Evolutionary conservation across 495 filamentous ascomycete genomes (phyloP), one percentile per base, ranked within the genome.

Genomic region (Penicillium malachiteum): DNA sequence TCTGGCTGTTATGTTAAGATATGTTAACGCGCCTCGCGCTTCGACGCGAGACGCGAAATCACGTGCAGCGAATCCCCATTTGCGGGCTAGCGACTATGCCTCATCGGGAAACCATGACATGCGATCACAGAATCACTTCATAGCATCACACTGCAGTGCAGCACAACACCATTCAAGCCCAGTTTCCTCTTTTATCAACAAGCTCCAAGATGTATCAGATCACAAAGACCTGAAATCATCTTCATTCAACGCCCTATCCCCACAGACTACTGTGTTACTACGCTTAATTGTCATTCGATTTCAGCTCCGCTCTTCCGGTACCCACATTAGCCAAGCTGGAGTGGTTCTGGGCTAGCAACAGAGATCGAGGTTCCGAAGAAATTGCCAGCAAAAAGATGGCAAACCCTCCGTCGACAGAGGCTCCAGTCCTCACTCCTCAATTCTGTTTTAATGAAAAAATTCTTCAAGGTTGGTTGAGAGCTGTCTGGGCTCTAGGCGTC

Each of bases 391-490:
- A 47, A 33, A 75, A 58, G 54, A 94, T 94, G 89, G 78, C 85
- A 40, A 74, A 80, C 55, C 75, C 83, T 26, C 74, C 82, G 9
- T 71, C 72, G 26, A 74, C 69, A 2, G 72, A 78, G 21, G 75
- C 77, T 43, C 90, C 91, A 4, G 63, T 66, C 40, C 77, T 97
- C 45, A 93, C 83, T 30, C 92, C 93, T 14, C 89, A 92, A 68
- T 94, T 97, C 64, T 98, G 94, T 69, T 97, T 97, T 77, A 87
- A 92, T 46, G 90, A 92, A 45, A 81, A 84, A 30, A 81, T 89
- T 11, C 78, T 98, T 33, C 81, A 86, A 91, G 93, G 94, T 92
- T 73, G 35, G 64, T 63, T 34, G 31, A 33, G 26, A 18, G 8
- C 26, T 12, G 32, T 39, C 16, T 45, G 44, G 33, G 34, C 13